Evolutionary conservation across 257 asterid species (phyloP).

Genomic region (Dorcoceras hygrometricum): DNA sequence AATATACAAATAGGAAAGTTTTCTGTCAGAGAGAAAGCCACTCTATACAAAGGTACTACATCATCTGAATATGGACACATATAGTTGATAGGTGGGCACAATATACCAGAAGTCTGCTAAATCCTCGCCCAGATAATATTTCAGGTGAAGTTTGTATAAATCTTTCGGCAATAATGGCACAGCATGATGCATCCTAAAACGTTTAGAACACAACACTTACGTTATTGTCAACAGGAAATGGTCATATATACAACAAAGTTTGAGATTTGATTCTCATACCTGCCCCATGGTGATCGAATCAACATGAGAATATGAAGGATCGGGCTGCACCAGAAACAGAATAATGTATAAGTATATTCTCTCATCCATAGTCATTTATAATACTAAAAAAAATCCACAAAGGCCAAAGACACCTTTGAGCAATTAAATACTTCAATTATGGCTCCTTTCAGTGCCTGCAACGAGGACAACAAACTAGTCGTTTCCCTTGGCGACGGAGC

Average conservation of each 20-base stretch:
- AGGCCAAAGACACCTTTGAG: conserved; percentile 43
- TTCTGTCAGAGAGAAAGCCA: background rate
- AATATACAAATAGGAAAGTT: background rate
- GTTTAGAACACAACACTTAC: background rate
- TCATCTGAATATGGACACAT: conserved; percentile 3
- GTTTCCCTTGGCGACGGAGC: conserved; percentile 23
- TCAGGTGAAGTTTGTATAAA: conserved; percentile 55
- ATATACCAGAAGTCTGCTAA: conserved; percentile 77
- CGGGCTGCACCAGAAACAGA: conserved; percentile 35
- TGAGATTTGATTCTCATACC: conserved; percentile 37
- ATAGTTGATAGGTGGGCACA: conserved; percentile 16
- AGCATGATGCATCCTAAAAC: conserved; percentile 71
- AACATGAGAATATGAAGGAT: conserved; percentile 44
- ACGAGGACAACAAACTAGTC: conserved; percentile 24
- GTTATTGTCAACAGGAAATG: conserved; percentile 13
- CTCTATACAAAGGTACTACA: background rate
- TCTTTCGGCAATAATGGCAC: conserved; percentile 66
- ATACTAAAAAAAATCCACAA: conserved; percentile 11
- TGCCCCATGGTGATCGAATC: conserved; percentile 40
- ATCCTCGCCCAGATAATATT: conserved; percentile 71
- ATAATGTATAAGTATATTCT: conserved; percentile 17
- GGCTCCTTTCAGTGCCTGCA: conserved; percentile 66
- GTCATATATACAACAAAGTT: background rate
- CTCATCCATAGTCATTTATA: conserved; percentile 8
- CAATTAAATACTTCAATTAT: conserved; percentile 66